phyloP scores from a whole-genome alignment of 176 grass and related monocot genomes.

The Aegilops speltoides region DNA sequence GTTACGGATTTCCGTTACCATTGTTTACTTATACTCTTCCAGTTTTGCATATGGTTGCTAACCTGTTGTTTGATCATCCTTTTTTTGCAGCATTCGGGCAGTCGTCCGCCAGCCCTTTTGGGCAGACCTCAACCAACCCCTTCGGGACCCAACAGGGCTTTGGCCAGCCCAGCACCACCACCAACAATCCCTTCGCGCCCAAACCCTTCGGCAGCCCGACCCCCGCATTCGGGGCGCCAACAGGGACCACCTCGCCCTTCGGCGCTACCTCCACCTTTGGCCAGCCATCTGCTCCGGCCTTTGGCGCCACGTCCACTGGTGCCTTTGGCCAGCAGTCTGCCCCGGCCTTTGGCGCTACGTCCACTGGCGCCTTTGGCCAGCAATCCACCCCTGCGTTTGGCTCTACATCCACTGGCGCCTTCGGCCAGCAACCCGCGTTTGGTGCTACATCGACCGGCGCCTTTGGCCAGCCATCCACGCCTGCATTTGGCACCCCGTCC shows the following conservation, averaged over 20 bases:
- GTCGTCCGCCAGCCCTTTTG: constrained; percentile 47
- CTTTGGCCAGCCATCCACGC: constrained; percentile 57
- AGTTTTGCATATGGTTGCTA: neutral
- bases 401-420: constrained; percentile 53
- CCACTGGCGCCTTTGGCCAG: neutral
- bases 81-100: constrained; percentile 51
- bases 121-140: constrained; percentile 53
- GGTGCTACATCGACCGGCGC: constrained; percentile 52
- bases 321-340: constrained; percentile 46
- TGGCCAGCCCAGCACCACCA: constrained; percentile 45
- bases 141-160: constrained; percentile 60
- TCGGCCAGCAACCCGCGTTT: constrained; percentile 59
- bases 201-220: constrained; percentile 76
- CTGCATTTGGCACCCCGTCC: constrained; percentile 46
- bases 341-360: constrained; percentile 10
- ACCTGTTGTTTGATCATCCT: neutral
- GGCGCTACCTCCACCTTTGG: constrained; percentile 56
- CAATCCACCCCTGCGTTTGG: constrained; percentile 55
- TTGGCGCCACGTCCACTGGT: constrained; percentile 35
- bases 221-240: constrained; percentile 51
- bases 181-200: constrained; percentile 70
- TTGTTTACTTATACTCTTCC: neutral
- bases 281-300: constrained; percentile 51
- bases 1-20: neutral
- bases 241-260: constrained; percentile 51